Evolutionary conservation across 192 early-diverging fungal genomes (phyloP).

Genomic region (Coemansia sp.): DNA sequence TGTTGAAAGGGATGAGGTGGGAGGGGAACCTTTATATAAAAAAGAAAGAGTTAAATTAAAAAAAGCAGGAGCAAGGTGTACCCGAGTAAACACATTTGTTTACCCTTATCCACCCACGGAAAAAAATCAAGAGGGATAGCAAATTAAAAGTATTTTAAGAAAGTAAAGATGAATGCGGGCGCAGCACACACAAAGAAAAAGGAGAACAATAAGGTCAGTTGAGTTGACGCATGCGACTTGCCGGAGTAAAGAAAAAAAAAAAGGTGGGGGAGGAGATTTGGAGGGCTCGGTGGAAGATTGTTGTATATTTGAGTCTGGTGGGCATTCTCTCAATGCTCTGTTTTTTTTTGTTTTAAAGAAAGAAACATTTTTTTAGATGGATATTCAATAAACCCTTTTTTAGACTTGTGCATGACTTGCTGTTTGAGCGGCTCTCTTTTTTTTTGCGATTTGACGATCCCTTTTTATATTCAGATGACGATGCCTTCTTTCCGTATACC

Average conservation of each 20-base stretch:
- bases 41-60: constrained; percentile 4
- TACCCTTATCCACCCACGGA: constrained; percentile 8
- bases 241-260: constrained; percentile 9
- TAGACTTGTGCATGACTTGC: background rate
- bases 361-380: background rate
- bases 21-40: background rate
- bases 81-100: constrained; percentile 8
- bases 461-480: background rate
- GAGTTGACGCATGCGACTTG: constrained; percentile 2
- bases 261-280: background rate
- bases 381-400: constrained; percentile 7
- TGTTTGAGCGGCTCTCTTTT: background rate
- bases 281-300: background rate
- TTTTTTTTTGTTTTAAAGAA: background rate
- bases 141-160: constrained; percentile 6
- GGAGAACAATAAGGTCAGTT: constrained; percentile 6
- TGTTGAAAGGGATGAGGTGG: background rate
- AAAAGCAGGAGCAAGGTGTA: background rate
- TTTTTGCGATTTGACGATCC: background rate
- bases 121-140: constrained; percentile 13
- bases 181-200: background rate
- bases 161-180: background rate
- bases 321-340: background rate
- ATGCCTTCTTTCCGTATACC: background rate
- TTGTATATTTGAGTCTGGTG: background rate